Conservation (phyloP, 2,329 filamentous ascomycete genomes). For the Elsinoe australis region DNA sequence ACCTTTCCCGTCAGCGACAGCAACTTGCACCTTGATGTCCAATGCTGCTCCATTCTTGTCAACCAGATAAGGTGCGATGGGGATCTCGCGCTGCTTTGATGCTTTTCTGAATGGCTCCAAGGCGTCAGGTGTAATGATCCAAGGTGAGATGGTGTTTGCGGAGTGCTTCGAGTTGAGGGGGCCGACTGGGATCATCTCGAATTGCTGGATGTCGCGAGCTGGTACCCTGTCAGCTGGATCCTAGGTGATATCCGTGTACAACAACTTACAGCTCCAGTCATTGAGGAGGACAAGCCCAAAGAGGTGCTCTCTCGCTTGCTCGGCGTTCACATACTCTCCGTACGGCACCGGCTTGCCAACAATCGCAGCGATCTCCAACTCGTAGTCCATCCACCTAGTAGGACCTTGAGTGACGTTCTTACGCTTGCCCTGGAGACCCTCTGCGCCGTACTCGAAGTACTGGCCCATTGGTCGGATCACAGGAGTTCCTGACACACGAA, state of each 20-base stretch:
- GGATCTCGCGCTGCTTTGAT: slow-evolving; percentile 22
- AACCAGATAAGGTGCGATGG: slow-evolving; percentile 27
- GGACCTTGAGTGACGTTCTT: slow-evolving; percentile 43
- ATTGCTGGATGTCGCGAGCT: slow-evolving; percentile 53
- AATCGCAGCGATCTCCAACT: slow-evolving; percentile 44
- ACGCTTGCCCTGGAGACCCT: slow-evolving; percentile 37
- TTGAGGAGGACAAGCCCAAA: slow-evolving; percentile 58
- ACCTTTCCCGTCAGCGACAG: slow-evolving; percentile 21
- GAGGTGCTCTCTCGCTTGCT: slow-evolving; percentile 46
- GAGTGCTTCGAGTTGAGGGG: slow-evolving; percentile 57
- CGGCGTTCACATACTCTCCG: slow-evolving; percentile 35
- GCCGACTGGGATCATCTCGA: slow-evolving; percentile 55
- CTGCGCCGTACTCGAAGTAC: slow-evolving; percentile 26
- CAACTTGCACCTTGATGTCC: slow-evolving; percentile 29
- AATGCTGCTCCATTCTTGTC: slow-evolving; percentile 23
- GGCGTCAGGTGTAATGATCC: slow-evolving; percentile 55
- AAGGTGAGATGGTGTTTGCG: slow-evolving; percentile 53
- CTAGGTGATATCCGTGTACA: too few relatives aligned
- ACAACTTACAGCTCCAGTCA: slow-evolving; percentile 47
- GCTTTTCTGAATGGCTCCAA: slow-evolving; percentile 35
- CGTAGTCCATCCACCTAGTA: slow-evolving; percentile 39
- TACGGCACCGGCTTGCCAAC: slow-evolving; percentile 36
- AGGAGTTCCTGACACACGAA: slow-evolving; percentile 44
- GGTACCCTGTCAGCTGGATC: slow-evolving; percentile 19
- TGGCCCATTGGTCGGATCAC: slow-evolving; percentile 44